These are phyloP conservation scores for Microbotryomycetes sp. DNA, from an alignment of 1,284 basidiomycete species.

Conservation along the genomic window DNA sequence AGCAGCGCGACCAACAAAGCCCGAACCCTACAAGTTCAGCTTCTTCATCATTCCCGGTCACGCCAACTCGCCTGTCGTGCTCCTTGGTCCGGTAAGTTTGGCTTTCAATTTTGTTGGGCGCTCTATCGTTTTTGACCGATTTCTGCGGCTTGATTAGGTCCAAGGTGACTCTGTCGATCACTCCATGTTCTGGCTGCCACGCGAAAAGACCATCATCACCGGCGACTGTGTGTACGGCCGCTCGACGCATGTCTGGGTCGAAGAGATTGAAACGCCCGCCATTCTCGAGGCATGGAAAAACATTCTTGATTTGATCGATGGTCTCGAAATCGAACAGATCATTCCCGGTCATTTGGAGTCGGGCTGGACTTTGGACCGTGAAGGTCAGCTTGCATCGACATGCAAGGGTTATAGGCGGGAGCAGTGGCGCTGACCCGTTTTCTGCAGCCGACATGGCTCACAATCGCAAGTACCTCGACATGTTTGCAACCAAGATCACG, in stretches of 20 bases:
- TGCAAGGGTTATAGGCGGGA: too few relatives aligned
- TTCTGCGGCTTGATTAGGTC: too few relatives aligned
- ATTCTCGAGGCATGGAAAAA: constrained; percentile 5
- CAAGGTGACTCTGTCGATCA: constrained; percentile 9
- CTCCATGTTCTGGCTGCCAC: constrained; percentile 6
- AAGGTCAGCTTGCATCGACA: too few relatives aligned
- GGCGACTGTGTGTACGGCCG: constrained; percentile 7
- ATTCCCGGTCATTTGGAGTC: constrained; percentile 6
- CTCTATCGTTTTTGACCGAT: too few relatives aligned
- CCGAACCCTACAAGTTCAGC: not conserved
- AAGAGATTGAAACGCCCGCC: constrained; percentile 6
- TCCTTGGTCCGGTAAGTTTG: constrained; percentile 7
- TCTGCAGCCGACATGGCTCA: constrained; percentile 6
- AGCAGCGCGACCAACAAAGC: constrained; percentile 1
- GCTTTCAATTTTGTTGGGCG: too few relatives aligned
- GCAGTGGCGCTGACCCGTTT: too few relatives aligned
- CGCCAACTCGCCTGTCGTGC: constrained; percentile 4
- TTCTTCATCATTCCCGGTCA: constrained; percentile 7
- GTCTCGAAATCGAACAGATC: constrained; percentile 1
- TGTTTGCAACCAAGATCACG: constrained; percentile 9
- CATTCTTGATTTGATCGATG: constrained; percentile 4
- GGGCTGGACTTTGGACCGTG: not conserved
- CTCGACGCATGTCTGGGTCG: not conserved
- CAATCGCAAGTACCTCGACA: constrained; percentile 10
- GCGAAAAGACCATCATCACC: constrained; percentile 10